A percentile compares a stretch with the other conserved stretches of the same genome.
Evolutionary conservation across 2,329 filamentous ascomycete genomes (phyloP).

Genomic region (Torrubiellomyces zombiae): DNA sequence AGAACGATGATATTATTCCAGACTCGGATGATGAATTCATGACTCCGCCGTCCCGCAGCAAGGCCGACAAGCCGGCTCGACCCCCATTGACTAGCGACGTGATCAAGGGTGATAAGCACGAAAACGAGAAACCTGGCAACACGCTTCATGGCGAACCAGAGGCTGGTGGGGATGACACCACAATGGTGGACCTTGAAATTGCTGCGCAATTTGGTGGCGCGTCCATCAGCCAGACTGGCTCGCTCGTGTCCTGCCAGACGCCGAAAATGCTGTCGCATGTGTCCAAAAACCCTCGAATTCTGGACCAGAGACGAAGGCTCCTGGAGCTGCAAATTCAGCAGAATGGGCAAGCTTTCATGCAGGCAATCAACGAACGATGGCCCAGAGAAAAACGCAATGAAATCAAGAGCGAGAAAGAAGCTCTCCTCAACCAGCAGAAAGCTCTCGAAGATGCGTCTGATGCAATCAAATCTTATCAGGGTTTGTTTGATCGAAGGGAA

Average conservation of each 20-base stretch:
- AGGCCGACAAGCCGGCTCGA: too few relatives aligned
- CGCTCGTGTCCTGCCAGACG: conserved; percentile 10
- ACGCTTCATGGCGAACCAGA: too few relatives aligned
- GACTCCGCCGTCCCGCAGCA: conserved; percentile 14
- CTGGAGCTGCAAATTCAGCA: conserved; percentile 26
- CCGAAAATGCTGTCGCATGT: conserved; percentile 14
- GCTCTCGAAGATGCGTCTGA: conserved; percentile 22
- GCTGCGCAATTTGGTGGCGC: too few relatives aligned
- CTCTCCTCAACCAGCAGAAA: conserved; percentile 27
- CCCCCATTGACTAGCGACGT: too few relatives aligned
- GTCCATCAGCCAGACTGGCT: conserved; percentile 1
- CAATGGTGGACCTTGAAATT: too few relatives aligned
- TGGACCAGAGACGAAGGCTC: conserved; percentile 19
- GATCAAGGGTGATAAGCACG: too few relatives aligned
- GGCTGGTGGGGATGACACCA: too few relatives aligned
- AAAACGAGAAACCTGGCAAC: too few relatives aligned
- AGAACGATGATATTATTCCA: conserved; percentile 22
- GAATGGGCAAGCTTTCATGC: conserved; percentile 30
- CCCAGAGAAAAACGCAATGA: conserved; percentile 26
- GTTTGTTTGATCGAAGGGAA: conserved; percentile 26
- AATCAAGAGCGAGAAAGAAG: conserved; percentile 33
- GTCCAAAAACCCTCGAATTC: conserved; percentile 11
- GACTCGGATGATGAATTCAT: conserved; percentile 42
- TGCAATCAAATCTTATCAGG: conserved; percentile 25
- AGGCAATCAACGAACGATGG: conserved; percentile 28